These are phyloP conservation scores for Cladophialophora yegresii DNA, from an alignment of 2,329 filamentous ascomycete species.

Conservation along the genomic window DNA sequence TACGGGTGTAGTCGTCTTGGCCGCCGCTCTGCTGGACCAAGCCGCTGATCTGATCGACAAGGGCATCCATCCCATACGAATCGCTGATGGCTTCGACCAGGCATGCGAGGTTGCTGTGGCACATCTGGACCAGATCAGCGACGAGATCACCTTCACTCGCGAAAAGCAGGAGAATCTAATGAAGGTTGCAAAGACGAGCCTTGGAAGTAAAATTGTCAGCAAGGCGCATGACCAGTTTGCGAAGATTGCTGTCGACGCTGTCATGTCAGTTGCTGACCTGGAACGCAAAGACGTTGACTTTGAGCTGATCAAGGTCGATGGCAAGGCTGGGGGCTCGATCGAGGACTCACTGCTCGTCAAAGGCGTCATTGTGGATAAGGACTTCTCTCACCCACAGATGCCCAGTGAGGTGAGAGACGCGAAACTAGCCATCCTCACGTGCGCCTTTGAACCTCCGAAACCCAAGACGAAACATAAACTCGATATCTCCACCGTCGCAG, in stretches of 20 bases:
- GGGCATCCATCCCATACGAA: constrained; percentile 97
- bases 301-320: constrained; percentile 98
- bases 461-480: constrained; percentile 99
- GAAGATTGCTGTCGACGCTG: constrained; percentile 94
- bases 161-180: constrained; percentile 81
- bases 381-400: constrained; percentile 99
- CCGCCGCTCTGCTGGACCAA: constrained; percentile 91
- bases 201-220: constrained; percentile 98
- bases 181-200: constrained; percentile 91
- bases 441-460: constrained; percentile 97
- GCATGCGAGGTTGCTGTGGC: constrained; percentile 95
- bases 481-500: constrained; percentile 93
- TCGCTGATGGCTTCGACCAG: constrained; percentile 96
- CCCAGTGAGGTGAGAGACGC: constrained; percentile 91
- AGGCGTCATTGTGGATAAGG: constrained; percentile 98
- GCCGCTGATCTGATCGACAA: constrained; percentile 98
- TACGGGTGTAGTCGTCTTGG: constrained; percentile 94
- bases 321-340: constrained; percentile 90
- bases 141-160: constrained; percentile 81
- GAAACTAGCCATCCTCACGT: constrained; percentile 96
- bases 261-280: constrained; percentile 92
- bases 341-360: constrained; percentile 95
- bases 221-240: constrained; percentile 98
- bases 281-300: constrained; percentile 98
- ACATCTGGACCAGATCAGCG: constrained; percentile 89